Evolutionary conservation across 345 rosid genomes (phyloP).

Genomic region (Angophora floribunda): DNA sequence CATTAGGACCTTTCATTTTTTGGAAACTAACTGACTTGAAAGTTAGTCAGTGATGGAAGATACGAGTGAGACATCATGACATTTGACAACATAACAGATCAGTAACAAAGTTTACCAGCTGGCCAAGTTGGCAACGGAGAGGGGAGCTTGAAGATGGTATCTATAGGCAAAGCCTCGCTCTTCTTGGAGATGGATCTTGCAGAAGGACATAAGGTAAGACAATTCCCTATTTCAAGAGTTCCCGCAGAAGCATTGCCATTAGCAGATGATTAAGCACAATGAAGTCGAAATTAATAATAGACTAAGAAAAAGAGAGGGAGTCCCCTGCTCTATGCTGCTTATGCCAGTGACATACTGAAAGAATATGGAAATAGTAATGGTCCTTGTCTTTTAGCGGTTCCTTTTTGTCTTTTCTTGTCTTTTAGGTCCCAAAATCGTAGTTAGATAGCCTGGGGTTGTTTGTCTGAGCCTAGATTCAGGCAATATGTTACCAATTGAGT

Average conservation of each 20-base stretch:
- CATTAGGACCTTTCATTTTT: neutral
- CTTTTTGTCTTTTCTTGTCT: neutral
- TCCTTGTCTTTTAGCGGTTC: neutral
- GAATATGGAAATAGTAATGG: neutral
- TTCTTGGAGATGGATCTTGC: conserved; percentile 10
- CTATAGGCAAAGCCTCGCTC: conserved; percentile 28
- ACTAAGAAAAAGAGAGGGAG: neutral
- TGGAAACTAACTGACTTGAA: neutral
- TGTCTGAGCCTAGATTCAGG: neutral
- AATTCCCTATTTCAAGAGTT: conserved; percentile 17
- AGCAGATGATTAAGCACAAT: neutral
- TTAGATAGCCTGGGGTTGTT: neutral
- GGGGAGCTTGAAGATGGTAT: conserved; percentile 48
- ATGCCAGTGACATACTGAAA: neutral
- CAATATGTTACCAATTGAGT: neutral
- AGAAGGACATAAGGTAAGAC: neutral
- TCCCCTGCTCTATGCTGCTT: neutral
- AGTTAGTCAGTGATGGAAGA: neutral
- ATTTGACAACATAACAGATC: neutral
- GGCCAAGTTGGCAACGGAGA: conserved; percentile 49
- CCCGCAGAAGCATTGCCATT: neutral
- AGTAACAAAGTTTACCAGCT: conserved; percentile 15
- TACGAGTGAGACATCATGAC: neutral
- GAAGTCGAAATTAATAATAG: neutral
- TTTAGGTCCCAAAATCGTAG: neutral